These are phyloP conservation scores for Entophlyctis helioformis DNA, from an alignment of 192 early-diverging fungal genomes.

Conservation along the genomic window DNA sequence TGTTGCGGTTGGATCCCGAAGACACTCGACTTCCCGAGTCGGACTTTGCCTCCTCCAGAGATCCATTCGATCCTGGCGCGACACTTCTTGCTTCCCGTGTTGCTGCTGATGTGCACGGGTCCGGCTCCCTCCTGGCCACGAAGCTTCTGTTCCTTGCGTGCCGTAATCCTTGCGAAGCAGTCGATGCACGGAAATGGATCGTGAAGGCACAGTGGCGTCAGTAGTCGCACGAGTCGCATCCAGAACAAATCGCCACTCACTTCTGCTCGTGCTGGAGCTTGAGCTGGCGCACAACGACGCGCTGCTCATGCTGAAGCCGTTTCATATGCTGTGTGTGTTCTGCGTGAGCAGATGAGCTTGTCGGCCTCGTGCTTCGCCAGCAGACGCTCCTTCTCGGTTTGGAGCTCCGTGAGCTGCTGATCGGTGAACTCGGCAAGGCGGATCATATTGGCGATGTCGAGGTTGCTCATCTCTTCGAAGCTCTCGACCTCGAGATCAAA, in stretches of 20 bases:
- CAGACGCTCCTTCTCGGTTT: conserved; percentile 12
- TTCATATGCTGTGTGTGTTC: conserved; percentile 5
- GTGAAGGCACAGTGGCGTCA: too few relatives aligned
- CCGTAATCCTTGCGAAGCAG: too few relatives aligned
- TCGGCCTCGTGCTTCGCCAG: too few relatives aligned
- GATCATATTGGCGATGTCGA: background rate
- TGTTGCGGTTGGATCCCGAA: background rate
- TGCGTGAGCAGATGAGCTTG: background rate
- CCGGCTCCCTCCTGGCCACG: too few relatives aligned
- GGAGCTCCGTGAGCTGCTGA: conserved; percentile 11
- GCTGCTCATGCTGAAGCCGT: conserved; percentile 7
- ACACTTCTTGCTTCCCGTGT: too few relatives aligned
- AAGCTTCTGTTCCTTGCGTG: too few relatives aligned
- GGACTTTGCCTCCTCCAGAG: background rate
- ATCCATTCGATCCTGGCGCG: too few relatives aligned
- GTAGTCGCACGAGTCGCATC: too few relatives aligned
- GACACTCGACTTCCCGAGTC: too few relatives aligned
- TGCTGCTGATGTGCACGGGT: too few relatives aligned
- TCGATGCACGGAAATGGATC: too few relatives aligned
- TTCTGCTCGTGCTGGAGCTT: conserved; percentile 16
- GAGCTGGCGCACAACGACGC: conserved; percentile 19
- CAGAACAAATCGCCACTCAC: too few relatives aligned
- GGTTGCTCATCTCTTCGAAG: conserved; percentile 11
- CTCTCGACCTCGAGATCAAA: conserved; percentile 13
- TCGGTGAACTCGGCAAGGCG: background rate